Conservation (phyloP, 129 eudicot species). For the Daucus carota region DH1_v3.0 NC_030387.2:33020501-33021000, state of each 20-base stretch:
- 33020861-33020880: conserved; percentile 10
- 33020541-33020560: not conserved
- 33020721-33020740: conserved; percentile 41
- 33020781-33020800: conserved; percentile 52
- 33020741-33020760: conserved; percentile 43
- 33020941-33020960: conserved; percentile 43
- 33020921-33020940: not conserved
- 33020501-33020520: not conserved
- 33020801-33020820: conserved; percentile 38
- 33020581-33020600: not conserved
- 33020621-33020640: not conserved
- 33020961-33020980: conserved; percentile 39
- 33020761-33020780: conserved; percentile 62
- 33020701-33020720: conserved; percentile 8
- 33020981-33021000: conserved; percentile 57
- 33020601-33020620: not conserved
- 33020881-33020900: not conserved
- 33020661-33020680: not conserved
- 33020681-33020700: not conserved
- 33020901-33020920: not conserved
- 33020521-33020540: not conserved
- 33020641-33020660: not conserved
- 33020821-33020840: conserved; percentile 52
- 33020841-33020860: conserved; percentile 73
- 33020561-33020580: not conserved